phyloP scores from a whole-genome alignment of 148 eudicot species.

The Camellia lanceoleosa region DNA sequence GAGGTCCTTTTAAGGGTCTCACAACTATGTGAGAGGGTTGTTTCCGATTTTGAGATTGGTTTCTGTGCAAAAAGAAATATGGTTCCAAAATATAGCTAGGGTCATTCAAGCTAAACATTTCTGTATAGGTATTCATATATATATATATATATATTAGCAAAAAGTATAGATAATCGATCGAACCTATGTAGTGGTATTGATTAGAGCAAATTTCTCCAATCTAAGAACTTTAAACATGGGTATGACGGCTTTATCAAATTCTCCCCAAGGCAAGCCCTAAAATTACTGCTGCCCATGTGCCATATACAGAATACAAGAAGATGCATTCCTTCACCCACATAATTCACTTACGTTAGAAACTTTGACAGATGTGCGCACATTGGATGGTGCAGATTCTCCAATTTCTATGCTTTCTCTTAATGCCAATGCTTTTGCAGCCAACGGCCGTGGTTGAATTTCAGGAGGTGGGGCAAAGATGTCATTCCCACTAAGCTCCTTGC shows the following conservation, averaged over 20 bases:
- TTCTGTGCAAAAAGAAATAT: too few relatives aligned
- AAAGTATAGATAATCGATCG: neutral
- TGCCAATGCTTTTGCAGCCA: slow-evolving; percentile 56
- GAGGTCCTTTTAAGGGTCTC: too few relatives aligned
- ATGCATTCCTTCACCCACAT: neutral
- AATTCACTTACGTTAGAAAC: slow-evolving; percentile 18
- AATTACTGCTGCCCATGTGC: neutral
- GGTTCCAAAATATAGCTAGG: neutral
- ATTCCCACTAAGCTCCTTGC: slow-evolving; percentile 80
- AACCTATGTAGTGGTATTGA: too few relatives aligned
- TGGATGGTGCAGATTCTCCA: slow-evolving; percentile 39
- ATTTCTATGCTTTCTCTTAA: slow-evolving; percentile 50
- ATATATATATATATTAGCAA: neutral
- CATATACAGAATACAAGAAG: neutral
- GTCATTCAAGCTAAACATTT: neutral
- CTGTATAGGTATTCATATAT: neutral
- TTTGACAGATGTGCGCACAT: slow-evolving; percentile 26
- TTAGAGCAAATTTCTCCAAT: neutral
- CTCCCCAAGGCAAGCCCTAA: neutral
- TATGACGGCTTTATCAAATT: neutral
- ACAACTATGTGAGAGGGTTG: too few relatives aligned
- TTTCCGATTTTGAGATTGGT: too few relatives aligned
- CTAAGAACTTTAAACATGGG: neutral
- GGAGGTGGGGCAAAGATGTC: slow-evolving; percentile 81
- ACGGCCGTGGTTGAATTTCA: slow-evolving; percentile 61